Base-by-base conservation (phyloP, 805 yeast species). In the Myxozyma melibiosi region DNA sequence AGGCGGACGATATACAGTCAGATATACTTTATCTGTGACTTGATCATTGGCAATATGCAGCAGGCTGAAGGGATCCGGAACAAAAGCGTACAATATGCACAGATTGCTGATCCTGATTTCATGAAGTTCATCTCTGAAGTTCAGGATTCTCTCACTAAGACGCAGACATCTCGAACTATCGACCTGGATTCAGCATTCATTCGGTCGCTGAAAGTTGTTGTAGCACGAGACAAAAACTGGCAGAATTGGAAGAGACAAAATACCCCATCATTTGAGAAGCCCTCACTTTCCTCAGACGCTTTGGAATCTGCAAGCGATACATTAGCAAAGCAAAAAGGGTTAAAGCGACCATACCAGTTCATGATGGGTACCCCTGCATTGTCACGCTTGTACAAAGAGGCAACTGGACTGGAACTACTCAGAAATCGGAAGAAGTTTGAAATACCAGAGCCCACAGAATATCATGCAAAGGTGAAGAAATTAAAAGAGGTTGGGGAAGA, bases 391-490 rank as follows among this genome's bases (percentile, higher is more conserved):
- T 77, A 79, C 80, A 75, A 72, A 47, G 69, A 70, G 4, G 60
- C 64, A 9, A 75, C 77, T 2, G 83, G 82, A 0, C 45, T 78
- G 14, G 70, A 71, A 1, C 40, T 58, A n/a, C 66, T 78, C 33
- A 42, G 56, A 35, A 66, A 62, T 13, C 35, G 58, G 4, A 45
- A 42, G 11, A 51, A 58, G n/a, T 42, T 51, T 2, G 44, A 41
- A 2, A 59, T 65, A 30, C 71, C 76, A 1, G 46, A 63, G 30
- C 67, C 67, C 20, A 55, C 53, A n/a, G 53, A 55, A 1, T 66
- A 64, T 51, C 56, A 44, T 34, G 55, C 57, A n/a, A 37, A 31
- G 44, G 42, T 45, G 13, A 20, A 20, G 27, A 57, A 40, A 51
- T 51, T 60, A 24, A 42, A 13, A 22, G 33, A 28, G 1, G 39